Conservation (phyloP, 495 filamentous ascomycete species). For the Podospora pseudopauciseta region DNA sequence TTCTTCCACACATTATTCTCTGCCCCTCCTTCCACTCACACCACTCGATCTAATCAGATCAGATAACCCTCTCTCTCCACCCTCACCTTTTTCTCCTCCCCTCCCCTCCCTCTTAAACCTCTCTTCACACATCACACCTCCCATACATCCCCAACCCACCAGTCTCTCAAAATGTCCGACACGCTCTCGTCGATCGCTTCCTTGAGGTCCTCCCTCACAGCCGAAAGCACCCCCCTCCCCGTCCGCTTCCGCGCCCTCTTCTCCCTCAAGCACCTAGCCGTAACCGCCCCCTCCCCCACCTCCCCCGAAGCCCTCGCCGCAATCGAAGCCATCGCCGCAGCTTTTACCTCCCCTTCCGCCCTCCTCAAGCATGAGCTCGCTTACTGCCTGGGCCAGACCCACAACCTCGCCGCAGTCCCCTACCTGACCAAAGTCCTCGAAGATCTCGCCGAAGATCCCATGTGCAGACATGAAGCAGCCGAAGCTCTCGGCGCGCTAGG, state of each 20-base stretch:
- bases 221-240: constrained; percentile 76
- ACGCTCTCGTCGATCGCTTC: constrained; percentile 43
- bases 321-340: constrained; percentile 90
- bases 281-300: constrained; percentile 39
- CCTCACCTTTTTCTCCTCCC: constrained; percentile 17
- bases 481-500: constrained; percentile 92
- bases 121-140: neutral
- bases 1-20: neutral
- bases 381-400: constrained; percentile 92
- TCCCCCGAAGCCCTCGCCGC: constrained; percentile 63
- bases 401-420: constrained; percentile 67
- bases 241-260: constrained; percentile 95
- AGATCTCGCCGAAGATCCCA: constrained; percentile 75
- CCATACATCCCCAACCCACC: neutral
- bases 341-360: constrained; percentile 76
- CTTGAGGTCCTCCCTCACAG: constrained; percentile 72
- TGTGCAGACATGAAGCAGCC: constrained; percentile 95
- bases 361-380: constrained; percentile 93
- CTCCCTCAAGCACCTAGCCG: constrained; percentile 90
- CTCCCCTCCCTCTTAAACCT: neutral
- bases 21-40: neutral
- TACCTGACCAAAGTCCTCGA: constrained; percentile 73
- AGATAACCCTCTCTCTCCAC: constrained; percentile 12
- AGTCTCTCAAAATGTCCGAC: neutral
- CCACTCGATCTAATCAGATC: neutral